Evolutionary conservation across 805 yeast species (phyloP), one percentile per base, ranked within the genome.

Genomic region (Barnettozyma siamensis): DNA sequence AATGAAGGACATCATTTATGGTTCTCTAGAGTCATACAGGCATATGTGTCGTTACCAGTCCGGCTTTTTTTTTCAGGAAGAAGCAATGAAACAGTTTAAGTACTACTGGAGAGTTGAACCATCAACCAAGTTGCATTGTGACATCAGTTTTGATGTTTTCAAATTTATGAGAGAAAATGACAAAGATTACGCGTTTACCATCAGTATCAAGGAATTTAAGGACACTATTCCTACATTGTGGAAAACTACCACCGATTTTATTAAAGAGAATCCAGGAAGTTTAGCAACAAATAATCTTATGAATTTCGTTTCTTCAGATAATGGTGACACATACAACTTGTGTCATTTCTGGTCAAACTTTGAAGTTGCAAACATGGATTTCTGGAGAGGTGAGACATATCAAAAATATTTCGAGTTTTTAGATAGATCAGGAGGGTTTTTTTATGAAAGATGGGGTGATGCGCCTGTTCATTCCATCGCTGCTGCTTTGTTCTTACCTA

Each of bases 91-190:
- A 42, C 81, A 86, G 16, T 88, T 80, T 63, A 88, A 84, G 47
- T 88, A 82, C 72, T 88, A 88, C 70, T 88, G 96, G 96, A 78
- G 96, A 66, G 94, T 88, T 43, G 96, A 88, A 64, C 96, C 96
- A 16, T 85, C 78, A 58, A 75, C 85, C 59, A 75, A 76, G 62
- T 74, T 88, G 54, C 82, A 70, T 65, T 88, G 96, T 70, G 95
- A 88, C 63, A 69, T 88, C 45, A 79, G 81, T 58, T 83, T 80
- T 63, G 95, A 85, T 62, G 69, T 84, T 20, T 87, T 87, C 76
- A 78, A 81, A 64, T 86, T 72, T 64, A 85, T 87, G 95, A 70
- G 73, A 50, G 91, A 83, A 48, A 81, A 83, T 57, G 67, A 75
- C 51, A 83, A 83, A 65, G 74, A 69, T 50, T 87, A 87, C 55